These are phyloP conservation scores for Crucibulum laeve DNA, from an alignment of 768 basidiomycete genomes.

Conservation along the genomic window DNA sequence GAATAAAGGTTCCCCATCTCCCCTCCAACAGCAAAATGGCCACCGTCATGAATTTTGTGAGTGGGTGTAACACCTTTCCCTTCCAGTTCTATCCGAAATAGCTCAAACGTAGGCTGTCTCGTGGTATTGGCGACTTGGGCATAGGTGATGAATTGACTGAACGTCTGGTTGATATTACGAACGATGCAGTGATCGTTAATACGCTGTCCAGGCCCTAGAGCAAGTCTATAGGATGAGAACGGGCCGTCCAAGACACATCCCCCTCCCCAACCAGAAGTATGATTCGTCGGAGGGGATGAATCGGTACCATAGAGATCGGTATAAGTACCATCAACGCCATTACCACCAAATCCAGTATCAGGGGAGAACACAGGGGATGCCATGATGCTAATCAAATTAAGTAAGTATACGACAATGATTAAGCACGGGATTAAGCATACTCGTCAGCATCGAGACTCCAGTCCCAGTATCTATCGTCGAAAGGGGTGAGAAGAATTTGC, in stretches of 20 bases:
- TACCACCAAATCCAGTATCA: conserved; percentile 13
- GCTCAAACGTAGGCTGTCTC: background rate
- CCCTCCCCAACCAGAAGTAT: background rate
- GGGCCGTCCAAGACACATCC: conserved; percentile 3
- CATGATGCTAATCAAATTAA: conserved; percentile 6
- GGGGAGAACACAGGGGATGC: conserved; percentile 13
- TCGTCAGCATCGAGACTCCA: conserved; percentile 13
- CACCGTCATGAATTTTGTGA: conserved; percentile 1
- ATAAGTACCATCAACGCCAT: conserved; percentile 10
- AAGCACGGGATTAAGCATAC: conserved; percentile 1
- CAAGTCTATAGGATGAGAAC: background rate
- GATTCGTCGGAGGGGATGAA: background rate
- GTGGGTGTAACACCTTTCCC: background rate
- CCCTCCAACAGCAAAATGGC: conserved; percentile 1
- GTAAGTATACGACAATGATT: background rate
- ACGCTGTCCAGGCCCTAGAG: background rate
- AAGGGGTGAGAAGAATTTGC: background rate
- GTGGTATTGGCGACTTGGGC: conserved; percentile 1
- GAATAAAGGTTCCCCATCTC: conserved; percentile 2
- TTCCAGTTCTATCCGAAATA: conserved; percentile 2
- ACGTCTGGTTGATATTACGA: background rate
- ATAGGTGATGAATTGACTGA: background rate
- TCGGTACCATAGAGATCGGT: background rate
- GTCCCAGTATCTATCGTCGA: conserved; percentile 11
- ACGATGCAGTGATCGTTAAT: background rate